These are phyloP conservation scores for Carpinus viminea DNA, from an alignment of 306 rosid genomes.

Conservation along the genomic window DNA sequence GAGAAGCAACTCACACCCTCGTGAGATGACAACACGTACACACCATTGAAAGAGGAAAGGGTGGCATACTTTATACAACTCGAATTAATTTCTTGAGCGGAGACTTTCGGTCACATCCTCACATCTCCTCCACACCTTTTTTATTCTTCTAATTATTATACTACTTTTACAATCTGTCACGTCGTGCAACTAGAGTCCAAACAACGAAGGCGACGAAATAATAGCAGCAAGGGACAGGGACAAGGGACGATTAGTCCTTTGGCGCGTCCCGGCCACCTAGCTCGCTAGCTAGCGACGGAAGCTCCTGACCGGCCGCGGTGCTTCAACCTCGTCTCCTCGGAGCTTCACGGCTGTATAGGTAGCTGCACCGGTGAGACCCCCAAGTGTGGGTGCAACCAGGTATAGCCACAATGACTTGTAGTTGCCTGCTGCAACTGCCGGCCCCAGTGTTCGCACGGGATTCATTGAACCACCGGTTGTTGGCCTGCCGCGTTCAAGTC, in stretches of 20 bases:
- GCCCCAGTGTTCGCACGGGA: conserved; percentile 95
- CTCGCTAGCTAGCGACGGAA: conserved; percentile 60
- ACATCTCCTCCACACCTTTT: not conserved
- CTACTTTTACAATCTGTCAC: not conserved
- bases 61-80: too few species aligned
- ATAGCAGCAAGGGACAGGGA: too few species aligned
- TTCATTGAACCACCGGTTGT: conserved; percentile 90
- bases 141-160: not conserved
- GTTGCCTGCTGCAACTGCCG: conserved; percentile 88
- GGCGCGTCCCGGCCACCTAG: not conserved
- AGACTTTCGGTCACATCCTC: not conserved
- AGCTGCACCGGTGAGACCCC: conserved; percentile 78
- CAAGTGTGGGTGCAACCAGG: conserved; percentile 81
- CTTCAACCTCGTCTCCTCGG: conserved; percentile 37
- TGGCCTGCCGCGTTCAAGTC: conserved; percentile 48
- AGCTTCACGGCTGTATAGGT: conserved; percentile 76
- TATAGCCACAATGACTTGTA: conserved; percentile 70
- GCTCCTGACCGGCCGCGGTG: conserved; percentile 60
- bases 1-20: not conserved
- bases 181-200: not conserved
- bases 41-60: not conserved
- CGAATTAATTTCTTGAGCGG: not conserved
- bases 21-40: not conserved
- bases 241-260: not conserved
- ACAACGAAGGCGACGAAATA: not conserved